phyloP scores from a whole-genome alignment of 345 rosid genomes.

The Geranium brycei region DNA sequence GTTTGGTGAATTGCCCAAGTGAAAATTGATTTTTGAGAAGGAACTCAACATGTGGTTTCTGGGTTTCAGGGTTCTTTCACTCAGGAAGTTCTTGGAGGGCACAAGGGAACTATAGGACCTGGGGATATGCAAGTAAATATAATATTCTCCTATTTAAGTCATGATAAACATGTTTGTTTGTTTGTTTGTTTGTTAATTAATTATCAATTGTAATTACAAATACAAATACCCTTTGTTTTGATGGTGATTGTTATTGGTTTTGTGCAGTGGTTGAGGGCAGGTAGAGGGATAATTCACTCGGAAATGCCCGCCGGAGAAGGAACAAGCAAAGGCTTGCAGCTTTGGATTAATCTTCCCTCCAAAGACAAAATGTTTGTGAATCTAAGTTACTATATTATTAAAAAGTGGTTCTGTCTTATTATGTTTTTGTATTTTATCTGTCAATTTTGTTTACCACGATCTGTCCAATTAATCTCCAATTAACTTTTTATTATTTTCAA shows the following conservation, averaged over 20 bases:
- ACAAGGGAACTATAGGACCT: constrained; percentile 61
- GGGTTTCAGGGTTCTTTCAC: constrained; percentile 62
- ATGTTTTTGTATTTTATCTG: no score
- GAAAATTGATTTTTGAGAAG: background rate
- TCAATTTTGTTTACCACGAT: no score
- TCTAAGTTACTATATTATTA: no score
- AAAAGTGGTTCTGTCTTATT: no score
- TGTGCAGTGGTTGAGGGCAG: constrained; percentile 97
- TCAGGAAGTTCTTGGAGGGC: constrained; percentile 86
- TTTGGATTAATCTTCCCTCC: constrained; percentile 94
- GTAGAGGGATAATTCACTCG: constrained; percentile 92
- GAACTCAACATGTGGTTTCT: background rate
- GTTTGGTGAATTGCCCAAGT: no score
- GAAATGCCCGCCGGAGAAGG: constrained; percentile 94
- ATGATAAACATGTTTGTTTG: background rate
- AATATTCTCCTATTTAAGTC: background rate
- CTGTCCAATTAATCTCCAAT: no score
- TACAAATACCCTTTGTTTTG: no score
- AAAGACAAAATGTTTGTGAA: constrained; percentile 56
- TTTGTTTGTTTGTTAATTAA: no score
- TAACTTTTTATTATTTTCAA: no score
- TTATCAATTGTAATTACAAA: no score
- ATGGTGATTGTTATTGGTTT: no score
- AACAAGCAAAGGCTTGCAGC: constrained; percentile 67
- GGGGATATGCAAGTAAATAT: constrained; percentile 81